A percentile compares a stretch with the other conserved stretches of the same genome.
These are phyloP conservation scores for Penicillium sp. DNA, from an alignment of 2,329 filamentous ascomycete species.

Conservation along the genomic window DNA sequence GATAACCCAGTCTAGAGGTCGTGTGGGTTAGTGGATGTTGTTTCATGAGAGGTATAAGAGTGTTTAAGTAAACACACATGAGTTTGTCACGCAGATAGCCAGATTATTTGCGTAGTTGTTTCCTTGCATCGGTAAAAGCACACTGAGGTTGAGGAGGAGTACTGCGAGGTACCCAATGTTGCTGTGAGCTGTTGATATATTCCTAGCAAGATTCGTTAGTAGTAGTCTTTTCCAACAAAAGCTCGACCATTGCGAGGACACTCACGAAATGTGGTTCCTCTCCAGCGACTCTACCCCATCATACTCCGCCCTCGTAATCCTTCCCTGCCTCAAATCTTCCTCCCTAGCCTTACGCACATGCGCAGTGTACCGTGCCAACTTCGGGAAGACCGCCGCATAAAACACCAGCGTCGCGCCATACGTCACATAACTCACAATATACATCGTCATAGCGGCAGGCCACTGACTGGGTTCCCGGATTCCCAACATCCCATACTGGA, in stretches of 20 bases:
- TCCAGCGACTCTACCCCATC: constrained; percentile 50
- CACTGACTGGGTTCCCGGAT: constrained; percentile 45
- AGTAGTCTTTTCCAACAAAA: neutral
- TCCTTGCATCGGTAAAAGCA: constrained; percentile 44
- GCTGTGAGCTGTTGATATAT: constrained; percentile 49
- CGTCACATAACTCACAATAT: constrained; percentile 46
- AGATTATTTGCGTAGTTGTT: constrained; percentile 46
- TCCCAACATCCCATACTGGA: constrained; percentile 49
- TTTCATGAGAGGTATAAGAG: neutral
- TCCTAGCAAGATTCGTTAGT: constrained; percentile 30
- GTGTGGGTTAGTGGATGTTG: neutral
- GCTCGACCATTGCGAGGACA: neutral
- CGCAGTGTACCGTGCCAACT: constrained; percentile 46
- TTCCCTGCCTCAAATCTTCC: constrained; percentile 45
- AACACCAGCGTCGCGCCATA: constrained; percentile 50
- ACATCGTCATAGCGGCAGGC: constrained; percentile 48
- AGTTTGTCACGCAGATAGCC: constrained; percentile 48
- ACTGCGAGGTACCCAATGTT: constrained; percentile 50
- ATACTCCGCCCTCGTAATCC: constrained; percentile 44
- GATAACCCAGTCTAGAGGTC: constrained; percentile 44
- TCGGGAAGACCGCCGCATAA: constrained; percentile 48
- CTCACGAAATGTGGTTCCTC: constrained; percentile 46
- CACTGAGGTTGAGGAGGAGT: constrained; percentile 45
- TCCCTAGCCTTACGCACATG: constrained; percentile 49
- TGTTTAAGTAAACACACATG: constrained; percentile 35